Conservation (phyloP, 108 stramenopile genomes). For the Epithemia pelagica region DNA sequence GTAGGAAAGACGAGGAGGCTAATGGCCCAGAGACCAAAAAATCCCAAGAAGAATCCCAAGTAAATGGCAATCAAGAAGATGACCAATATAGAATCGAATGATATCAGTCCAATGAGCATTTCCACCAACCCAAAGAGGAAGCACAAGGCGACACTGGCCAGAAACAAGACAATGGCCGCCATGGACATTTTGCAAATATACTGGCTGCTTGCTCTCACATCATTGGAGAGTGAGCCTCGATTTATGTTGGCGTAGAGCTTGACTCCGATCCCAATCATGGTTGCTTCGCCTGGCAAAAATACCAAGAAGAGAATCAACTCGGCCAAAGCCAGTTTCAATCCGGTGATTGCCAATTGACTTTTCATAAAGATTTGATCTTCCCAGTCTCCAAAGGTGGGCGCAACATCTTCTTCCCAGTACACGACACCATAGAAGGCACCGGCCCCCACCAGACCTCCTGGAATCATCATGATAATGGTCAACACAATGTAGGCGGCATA, state of each 20-base stretch:
- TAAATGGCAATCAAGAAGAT: neutral
- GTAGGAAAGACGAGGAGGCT: conserved; percentile 9
- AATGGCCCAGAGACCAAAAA: neutral
- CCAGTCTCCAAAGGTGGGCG: neutral
- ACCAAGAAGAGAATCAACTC: neutral
- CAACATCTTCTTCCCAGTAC: neutral
- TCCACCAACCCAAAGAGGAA: neutral
- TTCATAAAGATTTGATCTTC: neutral
- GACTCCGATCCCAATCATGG: neutral
- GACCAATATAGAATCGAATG: neutral
- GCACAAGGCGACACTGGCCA: neutral
- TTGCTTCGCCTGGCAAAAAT: neutral
- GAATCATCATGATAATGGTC: neutral
- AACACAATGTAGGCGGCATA: neutral
- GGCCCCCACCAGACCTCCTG: neutral
- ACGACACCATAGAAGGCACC: neutral
- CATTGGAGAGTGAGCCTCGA: neutral
- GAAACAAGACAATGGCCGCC: neutral
- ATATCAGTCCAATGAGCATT: neutral
- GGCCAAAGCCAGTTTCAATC: neutral
- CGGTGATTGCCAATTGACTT: neutral
- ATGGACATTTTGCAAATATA: neutral
- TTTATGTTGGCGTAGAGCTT: neutral
- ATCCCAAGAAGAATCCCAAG: neutral
- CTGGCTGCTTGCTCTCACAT: neutral